Conservation (phyloP, 495 filamentous ascomycete genomes). For the Bacidia gigantensis region DNA sequence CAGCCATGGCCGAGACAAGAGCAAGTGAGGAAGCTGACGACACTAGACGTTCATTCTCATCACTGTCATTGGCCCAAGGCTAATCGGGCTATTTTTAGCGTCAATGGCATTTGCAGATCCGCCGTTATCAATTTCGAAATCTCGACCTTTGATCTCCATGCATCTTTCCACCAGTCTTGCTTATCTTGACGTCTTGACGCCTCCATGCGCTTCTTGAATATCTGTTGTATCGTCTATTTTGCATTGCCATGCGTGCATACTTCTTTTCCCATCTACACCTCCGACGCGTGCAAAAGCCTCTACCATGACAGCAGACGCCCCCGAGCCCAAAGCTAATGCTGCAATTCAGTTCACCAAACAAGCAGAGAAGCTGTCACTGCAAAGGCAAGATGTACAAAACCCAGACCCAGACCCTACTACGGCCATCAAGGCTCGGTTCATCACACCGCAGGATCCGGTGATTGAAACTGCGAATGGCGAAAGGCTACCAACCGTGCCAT, state of each 20-base stretch:
- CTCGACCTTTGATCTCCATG: neutral
- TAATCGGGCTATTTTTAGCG: neutral
- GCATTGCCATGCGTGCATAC: neutral
- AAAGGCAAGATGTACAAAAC: slow-evolving; percentile 16
- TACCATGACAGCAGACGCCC: neutral
- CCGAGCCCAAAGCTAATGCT: neutral
- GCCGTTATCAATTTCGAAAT: neutral
- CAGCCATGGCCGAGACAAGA: no score
- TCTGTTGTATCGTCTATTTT: neutral
- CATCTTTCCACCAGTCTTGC: neutral
- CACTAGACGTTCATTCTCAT: no score
- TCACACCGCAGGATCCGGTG: slow-evolving; percentile 59
- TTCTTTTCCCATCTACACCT: neutral
- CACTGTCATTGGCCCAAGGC: no score
- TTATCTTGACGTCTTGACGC: no score
- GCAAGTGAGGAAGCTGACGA: no score
- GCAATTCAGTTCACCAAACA: slow-evolving; percentile 36
- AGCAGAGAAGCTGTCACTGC: slow-evolving; percentile 44
- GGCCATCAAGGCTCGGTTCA: slow-evolving; percentile 50
- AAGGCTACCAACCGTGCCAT: slow-evolving; percentile 49
- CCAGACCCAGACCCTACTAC: slow-evolving; percentile 22
- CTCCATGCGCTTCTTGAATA: no score
- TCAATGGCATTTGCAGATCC: neutral
- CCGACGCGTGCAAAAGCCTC: neutral
- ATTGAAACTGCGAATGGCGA: slow-evolving; percentile 50